Percentiles rank a stretch among this genome's conserved stretches.
Evolutionary conservation across 2,329 filamentous ascomycete genomes (phyloP).

Genomic region (Epichloe coenophiala): DNA sequence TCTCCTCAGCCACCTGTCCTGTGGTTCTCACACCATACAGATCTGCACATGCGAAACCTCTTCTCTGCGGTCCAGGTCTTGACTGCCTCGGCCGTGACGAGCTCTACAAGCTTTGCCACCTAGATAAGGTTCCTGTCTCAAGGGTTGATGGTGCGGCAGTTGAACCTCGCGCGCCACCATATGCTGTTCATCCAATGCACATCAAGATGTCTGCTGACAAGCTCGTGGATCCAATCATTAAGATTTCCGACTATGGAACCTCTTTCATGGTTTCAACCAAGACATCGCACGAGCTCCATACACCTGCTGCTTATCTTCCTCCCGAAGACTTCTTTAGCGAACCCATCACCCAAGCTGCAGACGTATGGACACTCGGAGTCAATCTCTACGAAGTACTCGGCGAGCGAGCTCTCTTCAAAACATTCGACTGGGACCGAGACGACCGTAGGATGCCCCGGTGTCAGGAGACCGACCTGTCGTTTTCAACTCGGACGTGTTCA

Average conservation of each 20-base stretch:
- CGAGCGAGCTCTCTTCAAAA: constrained; percentile 11
- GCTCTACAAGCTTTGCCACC: constrained; percentile 6
- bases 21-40: constrained; percentile 1
- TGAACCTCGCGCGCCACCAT: constrained; percentile 10
- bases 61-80: constrained; percentile 6
- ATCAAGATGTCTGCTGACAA: constrained; percentile 7
- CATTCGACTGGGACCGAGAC: constrained; percentile 9
- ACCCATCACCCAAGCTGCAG: constrained; percentile 10
- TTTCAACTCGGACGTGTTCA: too few relatives aligned
- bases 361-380: constrained; percentile 13
- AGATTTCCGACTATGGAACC: constrained; percentile 11
- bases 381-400: constrained; percentile 12
- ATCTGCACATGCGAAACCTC: constrained; percentile 17
- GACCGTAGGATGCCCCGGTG: background rate
- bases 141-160: constrained; percentile 7
- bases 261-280: constrained; percentile 9
- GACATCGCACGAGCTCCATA: constrained; percentile 7
- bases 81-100: constrained; percentile 2
- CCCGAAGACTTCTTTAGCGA: constrained; percentile 12
- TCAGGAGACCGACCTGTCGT: too few relatives aligned
- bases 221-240: constrained; percentile 2
- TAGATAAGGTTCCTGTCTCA: constrained; percentile 6
- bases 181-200: constrained; percentile 9
- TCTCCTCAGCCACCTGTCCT: too few relatives aligned
- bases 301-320: constrained; percentile 11